Conservation (phyloP, 2,329 filamentous ascomycete species). For the Fusarium vanettenii region DNA sequence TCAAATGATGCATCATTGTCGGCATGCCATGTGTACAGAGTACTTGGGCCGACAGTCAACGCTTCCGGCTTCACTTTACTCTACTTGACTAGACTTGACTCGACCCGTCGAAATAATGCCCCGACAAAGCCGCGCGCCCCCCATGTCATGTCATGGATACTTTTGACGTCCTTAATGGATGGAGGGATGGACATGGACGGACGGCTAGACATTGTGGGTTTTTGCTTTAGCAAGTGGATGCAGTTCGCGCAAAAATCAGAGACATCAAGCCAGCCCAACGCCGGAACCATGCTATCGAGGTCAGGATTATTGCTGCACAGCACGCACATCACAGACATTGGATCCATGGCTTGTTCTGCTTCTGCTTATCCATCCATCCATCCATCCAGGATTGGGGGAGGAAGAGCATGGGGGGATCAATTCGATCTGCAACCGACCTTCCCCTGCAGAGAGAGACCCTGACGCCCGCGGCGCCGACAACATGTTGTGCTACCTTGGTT, state of each 20-base stretch:
- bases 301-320: conserved; percentile 13
- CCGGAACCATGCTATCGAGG: conserved; percentile 19
- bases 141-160: conserved; percentile 14
- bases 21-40: conserved; percentile 15
- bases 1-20: neutral
- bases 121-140: conserved; percentile 2
- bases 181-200: conserved; percentile 1
- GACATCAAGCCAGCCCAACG: conserved; percentile 10
- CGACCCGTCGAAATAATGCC: neutral
- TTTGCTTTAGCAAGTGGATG: conserved; percentile 30
- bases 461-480: conserved; percentile 18
- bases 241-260: conserved; percentile 25
- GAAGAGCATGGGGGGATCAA: neutral
- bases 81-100: neutral
- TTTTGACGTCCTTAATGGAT: neutral
- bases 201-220: conserved; percentile 7
- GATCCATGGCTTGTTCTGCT: conserved; percentile 25
- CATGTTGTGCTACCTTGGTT: conserved; percentile 24
- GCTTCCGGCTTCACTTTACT: conserved; percentile 22
- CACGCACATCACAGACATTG: conserved; percentile 29
- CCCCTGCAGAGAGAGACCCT: conserved; percentile 25
- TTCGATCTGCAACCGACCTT: conserved; percentile 37
- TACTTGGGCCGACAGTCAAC: conserved; percentile 13
- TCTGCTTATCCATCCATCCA: neutral
- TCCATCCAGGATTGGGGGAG: neutral